A percentile compares a stretch with the other conserved stretches of the same genome.
Conservation (phyloP, 306 rosid genomes). For the Trifolium fragiferum region DNA sequence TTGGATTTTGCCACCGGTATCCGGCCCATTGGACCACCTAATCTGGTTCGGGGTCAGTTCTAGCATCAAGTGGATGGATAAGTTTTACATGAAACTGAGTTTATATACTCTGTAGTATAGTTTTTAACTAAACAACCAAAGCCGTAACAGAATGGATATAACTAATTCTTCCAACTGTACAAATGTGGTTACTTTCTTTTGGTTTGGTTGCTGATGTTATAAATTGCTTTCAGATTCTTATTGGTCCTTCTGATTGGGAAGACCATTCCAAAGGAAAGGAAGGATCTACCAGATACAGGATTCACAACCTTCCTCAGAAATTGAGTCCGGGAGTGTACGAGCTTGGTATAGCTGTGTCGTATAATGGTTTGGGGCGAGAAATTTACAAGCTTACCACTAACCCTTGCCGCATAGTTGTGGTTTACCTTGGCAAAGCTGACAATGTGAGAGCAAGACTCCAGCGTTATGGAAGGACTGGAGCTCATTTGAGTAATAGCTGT, state of each 20-base stretch:
- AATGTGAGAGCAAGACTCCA: conserved; percentile 78
- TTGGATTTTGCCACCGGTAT: too few species aligned
- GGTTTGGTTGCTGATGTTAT: conserved; percentile 16
- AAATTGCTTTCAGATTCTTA: conserved; percentile 61
- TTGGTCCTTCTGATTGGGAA: conserved; percentile 87
- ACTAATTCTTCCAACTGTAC: not conserved
- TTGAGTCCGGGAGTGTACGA: conserved; percentile 79
- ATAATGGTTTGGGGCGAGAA: conserved; percentile 53
- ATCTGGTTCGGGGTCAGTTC: too few species aligned
- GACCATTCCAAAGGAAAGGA: conserved; percentile 70
- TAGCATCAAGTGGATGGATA: too few species aligned
- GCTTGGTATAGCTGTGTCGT: conserved; percentile 64
- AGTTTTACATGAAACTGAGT: not conserved
- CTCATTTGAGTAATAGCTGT: conserved; percentile 62
- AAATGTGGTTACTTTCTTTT: not conserved
- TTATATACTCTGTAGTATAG: not conserved
- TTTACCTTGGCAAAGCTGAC: conserved; percentile 82
- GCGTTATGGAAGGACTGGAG: conserved; percentile 73
- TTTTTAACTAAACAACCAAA: not conserved
- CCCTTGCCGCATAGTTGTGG: conserved; percentile 51
- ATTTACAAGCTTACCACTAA: conserved; percentile 53
- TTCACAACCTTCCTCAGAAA: conserved; percentile 66
- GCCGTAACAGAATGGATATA: not conserved
- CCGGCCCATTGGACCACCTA: too few species aligned
- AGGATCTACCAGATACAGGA: conserved; percentile 73